Evolutionary conservation across 1,284 basidiomycete genomes (phyloP).

Genomic region (Golubevia pallescens): DNA sequence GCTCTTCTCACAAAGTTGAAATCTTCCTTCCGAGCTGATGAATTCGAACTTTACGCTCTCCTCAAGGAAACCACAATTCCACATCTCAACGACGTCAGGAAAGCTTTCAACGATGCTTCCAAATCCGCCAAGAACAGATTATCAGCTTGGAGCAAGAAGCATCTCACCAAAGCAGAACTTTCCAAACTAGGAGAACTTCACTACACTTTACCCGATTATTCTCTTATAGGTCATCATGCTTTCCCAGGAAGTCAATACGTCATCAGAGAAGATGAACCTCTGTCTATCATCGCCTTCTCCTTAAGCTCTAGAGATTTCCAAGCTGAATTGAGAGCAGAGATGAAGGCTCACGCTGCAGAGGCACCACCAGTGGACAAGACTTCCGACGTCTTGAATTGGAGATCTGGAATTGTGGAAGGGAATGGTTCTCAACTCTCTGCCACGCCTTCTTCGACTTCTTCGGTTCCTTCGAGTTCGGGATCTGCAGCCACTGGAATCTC

Average conservation of each 20-base stretch:
- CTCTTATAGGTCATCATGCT: slow-evolving; percentile 22
- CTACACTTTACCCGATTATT: slow-evolving; percentile 40
- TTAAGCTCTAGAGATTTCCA: slow-evolving; percentile 46
- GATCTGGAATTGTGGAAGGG: slow-evolving; percentile 22
- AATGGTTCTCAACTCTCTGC: slow-evolving; percentile 24
- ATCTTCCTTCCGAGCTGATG: slow-evolving; percentile 27
- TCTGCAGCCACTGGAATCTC: slow-evolving; percentile 2
- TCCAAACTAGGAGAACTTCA: slow-evolving; percentile 18
- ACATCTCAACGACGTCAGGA: slow-evolving; percentile 41
- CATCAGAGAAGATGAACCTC: slow-evolving; percentile 46
- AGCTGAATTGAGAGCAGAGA: slow-evolving; percentile 22
- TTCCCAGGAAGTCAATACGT: slow-evolving; percentile 40
- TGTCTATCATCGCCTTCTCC: slow-evolving; percentile 50
- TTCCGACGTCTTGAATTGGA: slow-evolving; percentile 34
- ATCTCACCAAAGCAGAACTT: slow-evolving; percentile 35
- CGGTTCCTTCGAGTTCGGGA: slow-evolving; percentile 1
- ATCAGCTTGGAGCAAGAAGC: slow-evolving; percentile 42
- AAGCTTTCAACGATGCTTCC: slow-evolving; percentile 37
- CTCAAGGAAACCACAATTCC: slow-evolving; percentile 26
- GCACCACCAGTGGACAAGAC: slow-evolving; percentile 6
- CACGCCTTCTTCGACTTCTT: slow-evolving; percentile 10
- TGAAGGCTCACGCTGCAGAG: not conserved
- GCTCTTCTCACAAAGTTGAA: slow-evolving; percentile 27
- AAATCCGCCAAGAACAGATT: slow-evolving; percentile 42
- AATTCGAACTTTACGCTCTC: slow-evolving; percentile 47